Evolutionary conservation across 1,284 basidiomycete genomes (phyloP).

Genomic region (Schizophyllum commune): DNA sequence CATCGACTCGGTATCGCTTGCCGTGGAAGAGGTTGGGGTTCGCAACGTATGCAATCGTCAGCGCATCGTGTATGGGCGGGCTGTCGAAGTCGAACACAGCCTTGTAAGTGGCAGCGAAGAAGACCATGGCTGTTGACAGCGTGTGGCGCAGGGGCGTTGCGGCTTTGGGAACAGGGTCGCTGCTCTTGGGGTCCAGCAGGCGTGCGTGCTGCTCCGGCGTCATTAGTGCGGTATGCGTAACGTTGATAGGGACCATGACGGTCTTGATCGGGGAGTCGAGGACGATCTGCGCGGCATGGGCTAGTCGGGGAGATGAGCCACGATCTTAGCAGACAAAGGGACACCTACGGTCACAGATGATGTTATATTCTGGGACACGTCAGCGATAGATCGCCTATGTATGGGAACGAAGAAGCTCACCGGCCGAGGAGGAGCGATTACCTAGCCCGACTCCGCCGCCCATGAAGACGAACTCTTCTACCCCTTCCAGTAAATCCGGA

Average conservation of each 20-base stretch:
- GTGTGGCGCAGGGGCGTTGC: constrained; percentile 57
- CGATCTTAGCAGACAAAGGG: background rate
- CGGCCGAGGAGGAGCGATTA: constrained; percentile 68
- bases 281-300: constrained; percentile 77
- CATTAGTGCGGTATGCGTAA: constrained; percentile 76
- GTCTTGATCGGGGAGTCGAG: constrained; percentile 39
- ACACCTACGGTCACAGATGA: constrained; percentile 68
- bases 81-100: constrained; percentile 71
- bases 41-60: constrained; percentile 69
- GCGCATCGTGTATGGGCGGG: constrained; percentile 77
- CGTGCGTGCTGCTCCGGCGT: constrained; percentile 41
- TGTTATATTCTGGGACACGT: constrained; percentile 59
- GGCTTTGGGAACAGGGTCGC: constrained; percentile 7
- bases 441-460: constrained; percentile 82
- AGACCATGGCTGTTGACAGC: constrained; percentile 63
- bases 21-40: constrained; percentile 54
- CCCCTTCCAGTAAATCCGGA: constrained; percentile 58
- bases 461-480: constrained; percentile 81
- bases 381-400: background rate
- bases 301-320: constrained; percentile 25
- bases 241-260: constrained; percentile 79
- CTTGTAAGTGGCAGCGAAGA: constrained; percentile 64
- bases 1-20: constrained; percentile 64
- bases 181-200: constrained; percentile 37
- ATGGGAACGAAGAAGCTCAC: constrained; percentile 23